Percentiles rank a stretch among this genome's conserved stretches.
These are phyloP conservation scores for Lactarius hatsudake DNA, from an alignment of 768 basidiomycete species.

Conservation along the genomic window DNA sequence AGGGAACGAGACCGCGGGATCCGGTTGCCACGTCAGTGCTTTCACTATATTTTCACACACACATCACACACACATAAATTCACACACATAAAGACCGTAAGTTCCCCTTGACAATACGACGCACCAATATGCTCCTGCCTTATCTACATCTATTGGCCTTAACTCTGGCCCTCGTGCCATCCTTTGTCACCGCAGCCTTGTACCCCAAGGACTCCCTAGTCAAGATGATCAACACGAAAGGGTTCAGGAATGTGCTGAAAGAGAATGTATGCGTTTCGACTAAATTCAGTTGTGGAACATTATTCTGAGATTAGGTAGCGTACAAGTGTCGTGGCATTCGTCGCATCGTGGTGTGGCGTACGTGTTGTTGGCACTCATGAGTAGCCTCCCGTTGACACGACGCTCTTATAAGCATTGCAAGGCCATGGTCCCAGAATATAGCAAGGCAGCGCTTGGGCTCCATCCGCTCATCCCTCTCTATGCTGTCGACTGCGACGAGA, in stretches of 20 bases:
- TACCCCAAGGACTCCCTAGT: constrained; percentile 47
- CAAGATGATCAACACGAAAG: constrained; percentile 68
- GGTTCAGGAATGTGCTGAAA: constrained; percentile 71
- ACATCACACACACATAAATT: not conserved
- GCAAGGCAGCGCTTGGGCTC: constrained; percentile 74
- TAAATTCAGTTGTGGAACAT: not conserved
- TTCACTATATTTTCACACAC: not conserved
- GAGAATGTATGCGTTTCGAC: constrained; percentile 55
- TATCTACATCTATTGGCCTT: constrained; percentile 35
- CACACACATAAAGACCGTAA: not conserved
- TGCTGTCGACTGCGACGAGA: constrained; percentile 92
- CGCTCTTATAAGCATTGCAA: constrained; percentile 67
- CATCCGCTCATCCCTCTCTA: constrained; percentile 84
- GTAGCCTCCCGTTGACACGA: not conserved
- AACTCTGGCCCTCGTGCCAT: constrained; percentile 41
- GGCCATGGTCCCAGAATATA: constrained; percentile 79
- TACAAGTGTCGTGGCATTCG: constrained; percentile 82
- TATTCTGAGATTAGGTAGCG: constrained; percentile 41
- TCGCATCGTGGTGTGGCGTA: constrained; percentile 94
- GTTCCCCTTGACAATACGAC: not conserved
- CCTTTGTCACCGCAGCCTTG: constrained; percentile 51
- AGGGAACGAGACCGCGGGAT: not conserved
- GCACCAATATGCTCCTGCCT: not conserved
- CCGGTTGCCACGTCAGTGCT: not conserved
- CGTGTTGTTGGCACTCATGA: constrained; percentile 31